Evolutionary conservation across 192 early-diverging fungal genomes (phyloP), one percentile per base, ranked within the genome.

Genomic region (Backusella australiensis): DNA sequence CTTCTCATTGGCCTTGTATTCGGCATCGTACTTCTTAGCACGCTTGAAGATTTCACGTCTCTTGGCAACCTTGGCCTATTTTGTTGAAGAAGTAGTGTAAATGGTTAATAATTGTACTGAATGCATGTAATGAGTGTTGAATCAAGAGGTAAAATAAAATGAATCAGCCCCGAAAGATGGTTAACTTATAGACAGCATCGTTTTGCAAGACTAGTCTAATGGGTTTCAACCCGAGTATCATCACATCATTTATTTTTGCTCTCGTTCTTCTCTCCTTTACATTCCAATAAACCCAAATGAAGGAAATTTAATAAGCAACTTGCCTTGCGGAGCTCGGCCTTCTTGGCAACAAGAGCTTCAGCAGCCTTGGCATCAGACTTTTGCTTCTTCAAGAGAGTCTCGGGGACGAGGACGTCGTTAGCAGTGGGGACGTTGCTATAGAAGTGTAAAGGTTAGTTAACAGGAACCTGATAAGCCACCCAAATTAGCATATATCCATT

Each of bases 21-120:
- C 97, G 85, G 94, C 93, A 84, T 97, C 93, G 90, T 99, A 99
- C 89, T 95, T 89, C 89, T 98, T 96, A 77, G 98, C 98, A 81
- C 97, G 96, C 91, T 97, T 97, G 94, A 99, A 99, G 89, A 99
- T 95, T 75, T 96, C 96, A 85, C 93, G 90, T 84, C 97, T 94
- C 89, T 95, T 94, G 78, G 86, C 78, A 53, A 81, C 75, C 79
- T 83, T 81, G 76, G 84, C 79, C 89, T 91, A 82, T 63, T 29
- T 63, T 29, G 21, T 29, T 63, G 21, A 56, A 56, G 8, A 56
- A 56, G 23, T 6, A 9, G 8, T 63, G 9, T 63, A 63, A 29
- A 63, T 12, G 26, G 8, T 63, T 63, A 63, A 63, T 63, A 63
- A 23, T 12, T 63, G 23, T 63, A 63, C 29, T 63, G 11, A 56